Conservation (phyloP, 441 rosid genomes). For the Euphorbia corollata region DNA sequence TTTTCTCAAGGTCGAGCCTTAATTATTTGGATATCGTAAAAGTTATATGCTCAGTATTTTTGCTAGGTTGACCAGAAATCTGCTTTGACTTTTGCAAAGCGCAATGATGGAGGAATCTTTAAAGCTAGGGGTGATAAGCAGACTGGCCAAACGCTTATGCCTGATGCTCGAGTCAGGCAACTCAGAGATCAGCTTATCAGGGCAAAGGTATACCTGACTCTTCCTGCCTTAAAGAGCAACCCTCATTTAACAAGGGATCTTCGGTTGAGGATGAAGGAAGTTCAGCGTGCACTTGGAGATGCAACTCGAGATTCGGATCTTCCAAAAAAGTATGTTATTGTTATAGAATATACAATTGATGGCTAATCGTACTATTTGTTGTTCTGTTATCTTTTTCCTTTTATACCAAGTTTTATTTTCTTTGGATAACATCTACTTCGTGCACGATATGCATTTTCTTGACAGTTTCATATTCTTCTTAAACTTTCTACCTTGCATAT, state of each 20-base stretch:
- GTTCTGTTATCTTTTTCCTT: slow-evolving; percentile 1
- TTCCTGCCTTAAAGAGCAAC: slow-evolving; percentile 53
- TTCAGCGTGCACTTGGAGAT: slow-evolving; percentile 50
- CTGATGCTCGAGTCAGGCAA: slow-evolving; percentile 55
- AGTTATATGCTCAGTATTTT: slow-evolving; percentile 5
- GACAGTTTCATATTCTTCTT: not conserved
- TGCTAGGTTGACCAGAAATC: slow-evolving; percentile 8
- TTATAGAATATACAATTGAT: not conserved
- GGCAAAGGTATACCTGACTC: slow-evolving; percentile 74
- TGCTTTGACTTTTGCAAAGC: slow-evolving; percentile 22
- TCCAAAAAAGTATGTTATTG: slow-evolving; percentile 48
- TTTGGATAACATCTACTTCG: not conserved
- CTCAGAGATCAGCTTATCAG: slow-evolving; percentile 78
- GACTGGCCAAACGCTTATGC: slow-evolving; percentile 26
- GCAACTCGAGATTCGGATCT: slow-evolving; percentile 66
- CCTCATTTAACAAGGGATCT: slow-evolving; percentile 63
- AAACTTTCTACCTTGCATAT: not conserved
- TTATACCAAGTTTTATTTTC: not conserved
- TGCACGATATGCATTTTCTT: not conserved
- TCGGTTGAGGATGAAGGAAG: slow-evolving; percentile 64
- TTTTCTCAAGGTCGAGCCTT: not conserved
- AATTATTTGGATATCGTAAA: not conserved
- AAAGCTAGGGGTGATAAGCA: slow-evolving; percentile 28
- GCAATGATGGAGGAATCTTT: slow-evolving; percentile 24
- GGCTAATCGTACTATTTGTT: not conserved